phyloP scores from a whole-genome alignment of 139 green algal genomes.

The Picochlorum sp. region DNA sequence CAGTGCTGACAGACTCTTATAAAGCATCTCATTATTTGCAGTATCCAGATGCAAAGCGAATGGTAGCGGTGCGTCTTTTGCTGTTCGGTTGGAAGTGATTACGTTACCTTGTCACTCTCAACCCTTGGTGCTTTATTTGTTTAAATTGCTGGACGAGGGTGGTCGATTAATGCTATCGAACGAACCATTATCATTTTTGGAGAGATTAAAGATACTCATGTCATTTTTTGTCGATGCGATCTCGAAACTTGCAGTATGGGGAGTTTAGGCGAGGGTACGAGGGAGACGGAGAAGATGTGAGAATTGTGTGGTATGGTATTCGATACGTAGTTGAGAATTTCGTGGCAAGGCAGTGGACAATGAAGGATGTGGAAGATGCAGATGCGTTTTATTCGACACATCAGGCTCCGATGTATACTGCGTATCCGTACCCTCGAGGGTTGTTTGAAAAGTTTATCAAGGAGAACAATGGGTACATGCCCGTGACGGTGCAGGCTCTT shows the following conservation, averaged over 20 bases:
- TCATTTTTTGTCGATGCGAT: background rate
- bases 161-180: too few species aligned
- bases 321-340: constrained; percentile 76
- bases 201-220: too few species aligned
- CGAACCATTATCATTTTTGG: too few species aligned
- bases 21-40: constrained; percentile 69
- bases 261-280: constrained; percentile 71
- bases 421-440: constrained; percentile 64
- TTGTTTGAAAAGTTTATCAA: constrained; percentile 73
- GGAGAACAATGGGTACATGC: constrained; percentile 82
- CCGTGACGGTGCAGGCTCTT: constrained; percentile 71
- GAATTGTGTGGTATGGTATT: constrained; percentile 67
- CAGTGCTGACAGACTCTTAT: constrained; percentile 67
- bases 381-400: constrained; percentile 73
- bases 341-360: constrained; percentile 64
- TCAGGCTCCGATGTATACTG: constrained; percentile 38
- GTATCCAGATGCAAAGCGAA: constrained; percentile 57
- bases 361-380: constrained; percentile 63
- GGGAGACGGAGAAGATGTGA: constrained; percentile 61
- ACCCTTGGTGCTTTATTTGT: too few species aligned
- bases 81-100: too few species aligned
- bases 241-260: constrained; percentile 68
- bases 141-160: too few species aligned
- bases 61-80: constrained; percentile 60
- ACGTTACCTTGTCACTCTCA: too few species aligned